Evolutionary conservation across 1,284 basidiomycete genomes (phyloP), one percentile per base, ranked within the genome.

Genomic region (Fomitopsis pinicola): DNA sequence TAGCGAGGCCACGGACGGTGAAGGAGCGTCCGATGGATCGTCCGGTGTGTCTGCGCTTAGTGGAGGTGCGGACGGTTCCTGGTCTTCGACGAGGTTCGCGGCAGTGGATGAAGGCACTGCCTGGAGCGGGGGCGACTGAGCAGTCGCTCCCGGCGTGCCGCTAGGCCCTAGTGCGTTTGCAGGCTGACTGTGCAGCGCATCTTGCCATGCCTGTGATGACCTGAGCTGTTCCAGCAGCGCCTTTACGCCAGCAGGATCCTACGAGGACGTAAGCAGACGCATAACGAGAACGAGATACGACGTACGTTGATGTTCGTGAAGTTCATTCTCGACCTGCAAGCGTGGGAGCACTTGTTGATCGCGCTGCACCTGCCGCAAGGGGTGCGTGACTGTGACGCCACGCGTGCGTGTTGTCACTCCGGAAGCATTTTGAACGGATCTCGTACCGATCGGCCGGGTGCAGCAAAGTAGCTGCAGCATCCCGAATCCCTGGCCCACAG

Each of bases 141-240:
- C 12, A 14, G 46, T 30, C 46, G 46, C 26, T 4, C 14, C 19
- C 38, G 28, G 14, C 19, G 59, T 28, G 42, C 22, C 30, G 33
- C 7, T n/a, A 19, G 26, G 19, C 42, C 30, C 30, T 22, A 48
- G 38, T 19, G n/a, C 58, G 12, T 55, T 36, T 55, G 63, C 61
- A 52, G 64, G 26, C 57, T 53, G 45, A 42, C 60, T 55, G 38
- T 59, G 65, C 54, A 82, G 68, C 1, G 81, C 70, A 45, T 85
- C 78, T 66, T 86, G 80, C 88, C 87, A 91, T 45, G 83, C 86
- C 68, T 83, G 79, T 4, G 89, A 91, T 4, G 78, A 72, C 58
- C 82, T 78, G 9, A 91, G 75, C 66, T 82, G 81, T 58, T 90
- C 85, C 28, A 92, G 79, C 33, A 92, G 76, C 17, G 87, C 84